Conservation (phyloP, 2,329 filamentous ascomycete species). For the Pestalotiopsis fici region DNA sequence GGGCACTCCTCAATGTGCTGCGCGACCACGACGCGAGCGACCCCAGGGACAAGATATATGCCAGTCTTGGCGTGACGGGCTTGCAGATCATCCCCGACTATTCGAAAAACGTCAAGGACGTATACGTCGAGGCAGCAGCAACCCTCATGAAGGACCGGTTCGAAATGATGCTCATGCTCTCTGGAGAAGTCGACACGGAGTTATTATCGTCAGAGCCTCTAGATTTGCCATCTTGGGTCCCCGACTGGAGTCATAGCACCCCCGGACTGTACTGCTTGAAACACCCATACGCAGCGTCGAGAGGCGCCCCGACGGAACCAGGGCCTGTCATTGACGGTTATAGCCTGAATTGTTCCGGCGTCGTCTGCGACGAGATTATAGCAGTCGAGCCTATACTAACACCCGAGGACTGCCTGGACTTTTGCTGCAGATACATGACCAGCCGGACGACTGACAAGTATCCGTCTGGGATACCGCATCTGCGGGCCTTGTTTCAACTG, state of each 20-base stretch:
- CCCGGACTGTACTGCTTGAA: background rate
- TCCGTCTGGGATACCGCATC: background rate
- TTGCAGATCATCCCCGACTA: constrained; percentile 2
- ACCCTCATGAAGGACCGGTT: background rate
- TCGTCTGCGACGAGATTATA: background rate
- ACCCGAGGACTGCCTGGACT: background rate
- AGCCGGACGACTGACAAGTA: background rate
- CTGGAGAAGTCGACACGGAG: background rate
- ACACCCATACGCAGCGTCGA: background rate
- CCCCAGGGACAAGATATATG: background rate
- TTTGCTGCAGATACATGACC: constrained; percentile 1
- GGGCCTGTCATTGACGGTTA: background rate
- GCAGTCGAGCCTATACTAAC: background rate
- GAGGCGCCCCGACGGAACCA: background rate
- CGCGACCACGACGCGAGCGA: background rate
- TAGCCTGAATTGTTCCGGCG: background rate
- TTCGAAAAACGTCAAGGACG: constrained; percentile 2
- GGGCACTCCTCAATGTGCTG: background rate
- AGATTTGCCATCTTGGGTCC: background rate
- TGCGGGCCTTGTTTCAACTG: background rate
- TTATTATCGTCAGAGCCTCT: background rate
- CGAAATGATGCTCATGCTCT: background rate
- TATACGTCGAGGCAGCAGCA: background rate
- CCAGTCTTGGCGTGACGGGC: background rate
- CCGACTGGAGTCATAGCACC: background rate